A percentile compares a stretch with the other conserved stretches of the same genome.
These are phyloP conservation scores for Solanum tarapatanum DNA, from an alignment of 257 asterid species.

Conservation along the genomic window DNA sequence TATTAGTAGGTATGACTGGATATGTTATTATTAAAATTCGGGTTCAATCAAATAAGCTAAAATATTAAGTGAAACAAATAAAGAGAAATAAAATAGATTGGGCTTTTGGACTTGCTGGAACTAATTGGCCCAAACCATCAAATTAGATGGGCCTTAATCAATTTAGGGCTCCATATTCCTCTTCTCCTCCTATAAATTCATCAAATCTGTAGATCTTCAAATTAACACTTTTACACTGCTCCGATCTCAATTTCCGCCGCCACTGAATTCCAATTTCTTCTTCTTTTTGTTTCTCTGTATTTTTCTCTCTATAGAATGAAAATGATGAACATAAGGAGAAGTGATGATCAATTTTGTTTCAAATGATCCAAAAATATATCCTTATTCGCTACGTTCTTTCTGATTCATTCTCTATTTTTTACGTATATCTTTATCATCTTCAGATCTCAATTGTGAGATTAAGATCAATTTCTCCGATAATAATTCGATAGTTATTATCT, in stretches of 20 bases:
- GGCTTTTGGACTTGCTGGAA: too few relatives aligned
- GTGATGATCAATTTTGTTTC: conserved; percentile 7
- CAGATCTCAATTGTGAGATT: too few relatives aligned
- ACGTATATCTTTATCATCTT: too few relatives aligned
- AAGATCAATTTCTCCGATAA: too few relatives aligned
- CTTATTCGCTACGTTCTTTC: conserved; percentile 32
- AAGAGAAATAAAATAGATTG: too few relatives aligned
- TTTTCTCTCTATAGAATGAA: neutral
- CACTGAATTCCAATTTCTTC: neutral
- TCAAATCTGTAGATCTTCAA: neutral
- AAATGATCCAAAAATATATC: conserved; percentile 8
- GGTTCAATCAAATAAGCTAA: too few relatives aligned
- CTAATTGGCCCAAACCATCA: neutral
- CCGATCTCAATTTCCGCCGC: neutral
- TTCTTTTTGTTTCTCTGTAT: too few relatives aligned
- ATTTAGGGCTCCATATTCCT: neutral
- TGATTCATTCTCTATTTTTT: conserved; percentile 13
- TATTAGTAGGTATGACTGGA: too few relatives aligned
- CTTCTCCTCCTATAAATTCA: neutral
- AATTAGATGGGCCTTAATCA: neutral
- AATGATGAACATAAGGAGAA: conserved; percentile 1
- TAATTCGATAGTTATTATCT: too few relatives aligned
- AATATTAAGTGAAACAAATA: too few relatives aligned
- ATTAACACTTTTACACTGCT: neutral
- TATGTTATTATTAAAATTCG: too few relatives aligned